These are phyloP conservation scores for Escallonia herrerae DNA, from an alignment of 129 eudicot species.

Conservation along the genomic window DNA sequence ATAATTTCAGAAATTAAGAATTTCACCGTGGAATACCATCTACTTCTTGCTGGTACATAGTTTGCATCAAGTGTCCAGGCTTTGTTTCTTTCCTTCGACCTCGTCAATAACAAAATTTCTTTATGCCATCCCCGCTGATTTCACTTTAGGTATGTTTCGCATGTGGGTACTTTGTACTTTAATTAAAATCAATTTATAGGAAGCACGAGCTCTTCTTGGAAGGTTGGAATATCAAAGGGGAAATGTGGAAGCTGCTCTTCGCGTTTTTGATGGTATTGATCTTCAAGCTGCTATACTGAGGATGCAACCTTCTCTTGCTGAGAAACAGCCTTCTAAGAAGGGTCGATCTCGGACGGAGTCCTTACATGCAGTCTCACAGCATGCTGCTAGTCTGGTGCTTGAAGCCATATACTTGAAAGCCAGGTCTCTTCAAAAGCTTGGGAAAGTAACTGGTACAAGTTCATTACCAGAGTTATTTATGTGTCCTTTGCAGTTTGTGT, in stretches of 20 bases:
- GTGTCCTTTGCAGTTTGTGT: not conserved
- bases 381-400: conserved; percentile 78
- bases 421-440: conserved; percentile 93
- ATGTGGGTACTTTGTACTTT: not conserved
- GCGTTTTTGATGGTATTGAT: conserved; percentile 92
- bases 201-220: conserved; percentile 97
- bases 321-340: conserved; percentile 57
- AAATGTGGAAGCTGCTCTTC: conserved; percentile 85
- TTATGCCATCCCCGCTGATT: not conserved
- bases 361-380: conserved; percentile 50
- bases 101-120: not conserved
- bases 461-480: not conserved
- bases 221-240: conserved; percentile 95
- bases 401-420: conserved; percentile 91
- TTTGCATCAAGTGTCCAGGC: not conserved
- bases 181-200: conserved; percentile 34
- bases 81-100: not conserved
- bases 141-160: not conserved
- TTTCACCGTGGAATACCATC: too few relatives aligned
- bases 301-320: conserved; percentile 57
- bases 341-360: conserved; percentile 49
- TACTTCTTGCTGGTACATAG: too few relatives aligned
- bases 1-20: too few relatives aligned
- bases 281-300: conserved; percentile 81
- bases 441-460: conserved; percentile 51